phyloP scores from a whole-genome alignment of 305 asterid genomes.

The Fraxinus floribunda region DNA sequence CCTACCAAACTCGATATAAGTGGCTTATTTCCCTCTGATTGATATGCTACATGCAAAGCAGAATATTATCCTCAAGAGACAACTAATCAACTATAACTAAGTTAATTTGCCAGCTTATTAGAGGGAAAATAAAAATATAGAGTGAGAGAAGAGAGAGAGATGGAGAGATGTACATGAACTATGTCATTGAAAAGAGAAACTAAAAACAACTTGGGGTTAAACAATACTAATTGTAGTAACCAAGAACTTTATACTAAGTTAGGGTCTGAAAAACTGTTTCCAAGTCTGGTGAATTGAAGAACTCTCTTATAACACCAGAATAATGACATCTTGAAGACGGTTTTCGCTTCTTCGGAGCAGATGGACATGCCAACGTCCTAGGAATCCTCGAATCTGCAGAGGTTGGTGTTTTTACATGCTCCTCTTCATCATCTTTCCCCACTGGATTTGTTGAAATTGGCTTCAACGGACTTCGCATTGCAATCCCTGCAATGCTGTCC shows the following conservation, averaged over 20 bases:
- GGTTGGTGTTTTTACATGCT: constrained; percentile 58
- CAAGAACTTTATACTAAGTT: neutral
- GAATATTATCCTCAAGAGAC: neutral
- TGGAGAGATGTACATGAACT: neutral
- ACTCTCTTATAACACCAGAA: constrained; percentile 45
- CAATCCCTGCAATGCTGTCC: constrained; percentile 40
- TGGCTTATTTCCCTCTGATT: too few relatives aligned
- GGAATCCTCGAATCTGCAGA: constrained; percentile 53
- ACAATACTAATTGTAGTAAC: neutral
- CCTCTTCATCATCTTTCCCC: constrained; percentile 39
- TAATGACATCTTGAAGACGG: constrained; percentile 40
- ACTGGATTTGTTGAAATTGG: constrained; percentile 45
- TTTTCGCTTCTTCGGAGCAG: constrained; percentile 69
- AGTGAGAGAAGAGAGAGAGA: too few relatives aligned
- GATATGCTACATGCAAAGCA: too few relatives aligned
- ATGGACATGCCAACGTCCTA: constrained; percentile 46
- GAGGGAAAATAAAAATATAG: neutral
- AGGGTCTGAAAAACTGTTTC: constrained; percentile 44
- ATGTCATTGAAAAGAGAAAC: neutral
- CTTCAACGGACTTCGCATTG: constrained; percentile 38
- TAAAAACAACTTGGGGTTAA: neutral
- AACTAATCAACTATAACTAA: neutral
- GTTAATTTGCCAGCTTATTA: constrained; percentile 23
- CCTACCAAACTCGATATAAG: neutral
- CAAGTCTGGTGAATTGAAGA: constrained; percentile 64